These are phyloP conservation scores for Fusarium sp. DNA, from an alignment of 2,329 filamentous ascomycete genomes.

Conservation along the genomic window DNA sequence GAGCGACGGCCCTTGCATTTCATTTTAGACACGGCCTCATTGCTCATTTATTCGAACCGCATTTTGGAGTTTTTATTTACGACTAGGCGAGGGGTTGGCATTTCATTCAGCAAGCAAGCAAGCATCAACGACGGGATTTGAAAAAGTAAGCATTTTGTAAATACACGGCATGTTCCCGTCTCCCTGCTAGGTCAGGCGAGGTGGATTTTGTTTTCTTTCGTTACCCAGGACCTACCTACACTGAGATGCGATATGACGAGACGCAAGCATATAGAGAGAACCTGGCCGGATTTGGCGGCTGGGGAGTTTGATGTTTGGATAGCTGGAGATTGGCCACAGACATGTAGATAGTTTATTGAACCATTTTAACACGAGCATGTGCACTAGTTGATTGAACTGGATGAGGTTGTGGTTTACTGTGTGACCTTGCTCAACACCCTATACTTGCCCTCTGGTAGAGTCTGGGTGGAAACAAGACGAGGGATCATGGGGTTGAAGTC, in stretches of 20 bases:
- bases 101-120: slow-evolving; percentile 9
- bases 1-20: background rate
- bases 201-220: slow-evolving; percentile 5
- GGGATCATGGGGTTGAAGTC: background rate
- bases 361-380: background rate
- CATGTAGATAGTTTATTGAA: slow-evolving; percentile 35
- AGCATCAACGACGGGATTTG: slow-evolving; percentile 11
- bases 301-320: slow-evolving; percentile 20
- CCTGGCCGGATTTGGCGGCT: slow-evolving; percentile 16
- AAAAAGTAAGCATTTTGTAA: slow-evolving; percentile 31
- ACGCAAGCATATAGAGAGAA: slow-evolving; percentile 25
- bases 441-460: background rate
- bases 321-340: slow-evolving; percentile 28
- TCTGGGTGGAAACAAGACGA: background rate
- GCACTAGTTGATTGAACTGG: background rate
- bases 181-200: slow-evolving; percentile 33
- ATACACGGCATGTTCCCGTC: slow-evolving; percentile 23
- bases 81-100: slow-evolving; percentile 13
- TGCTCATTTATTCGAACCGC: slow-evolving; percentile 1
- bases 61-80: slow-evolving; percentile 11
- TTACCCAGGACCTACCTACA: slow-evolving; percentile 11
- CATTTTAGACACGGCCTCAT: background rate
- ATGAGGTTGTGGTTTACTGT: background rate
- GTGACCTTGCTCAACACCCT: background rate
- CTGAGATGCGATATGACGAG: slow-evolving; percentile 33